Conservation (phyloP, 2,329 filamentous ascomycete species). For the Epichloe uncinata region DNA sequence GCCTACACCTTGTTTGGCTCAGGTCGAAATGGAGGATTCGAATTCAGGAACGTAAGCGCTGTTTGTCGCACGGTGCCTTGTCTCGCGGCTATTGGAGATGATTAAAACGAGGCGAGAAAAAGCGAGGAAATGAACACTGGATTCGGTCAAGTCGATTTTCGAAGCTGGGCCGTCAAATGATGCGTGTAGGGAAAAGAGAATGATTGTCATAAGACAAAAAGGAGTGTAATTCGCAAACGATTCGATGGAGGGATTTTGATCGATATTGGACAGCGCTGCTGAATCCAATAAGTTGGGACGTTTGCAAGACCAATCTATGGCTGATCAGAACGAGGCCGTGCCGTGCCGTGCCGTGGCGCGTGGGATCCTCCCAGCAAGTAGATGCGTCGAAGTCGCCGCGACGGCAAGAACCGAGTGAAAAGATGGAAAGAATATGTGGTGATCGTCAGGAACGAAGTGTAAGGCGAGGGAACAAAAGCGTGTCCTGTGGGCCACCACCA, state of each 20-base stretch:
- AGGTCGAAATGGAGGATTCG: neutral
- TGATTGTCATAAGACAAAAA: neutral
- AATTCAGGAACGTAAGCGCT: neutral
- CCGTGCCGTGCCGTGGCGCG: conserved; percentile 2
- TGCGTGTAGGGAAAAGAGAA: neutral
- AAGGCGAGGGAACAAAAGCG: conserved; percentile 4
- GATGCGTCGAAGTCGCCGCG: neutral
- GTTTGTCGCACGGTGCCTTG: neutral
- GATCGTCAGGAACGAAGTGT: conserved; percentile 9
- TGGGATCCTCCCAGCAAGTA: conserved; percentile 4
- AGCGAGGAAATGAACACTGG: neutral
- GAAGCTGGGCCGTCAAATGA: neutral
- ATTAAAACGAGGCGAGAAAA: neutral
- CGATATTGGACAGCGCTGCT: conserved; percentile 36
- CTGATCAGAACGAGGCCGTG: conserved; percentile 8
- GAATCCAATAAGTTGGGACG: conserved; percentile 26
- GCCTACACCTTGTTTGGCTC: neutral
- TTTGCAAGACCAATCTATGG: conserved; percentile 8
- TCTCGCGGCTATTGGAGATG: neutral
- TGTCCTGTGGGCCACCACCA: conserved; percentile 5
- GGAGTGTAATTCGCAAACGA: conserved; percentile 8
- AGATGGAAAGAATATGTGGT: neutral
- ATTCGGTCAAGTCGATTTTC: neutral
- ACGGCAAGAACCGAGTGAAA: conserved; percentile 2
- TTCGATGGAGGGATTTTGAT: neutral